Conservation (phyloP, 2,329 filamentous ascomycete species). For the Stagonosporopsis vannaccii region DNA sequence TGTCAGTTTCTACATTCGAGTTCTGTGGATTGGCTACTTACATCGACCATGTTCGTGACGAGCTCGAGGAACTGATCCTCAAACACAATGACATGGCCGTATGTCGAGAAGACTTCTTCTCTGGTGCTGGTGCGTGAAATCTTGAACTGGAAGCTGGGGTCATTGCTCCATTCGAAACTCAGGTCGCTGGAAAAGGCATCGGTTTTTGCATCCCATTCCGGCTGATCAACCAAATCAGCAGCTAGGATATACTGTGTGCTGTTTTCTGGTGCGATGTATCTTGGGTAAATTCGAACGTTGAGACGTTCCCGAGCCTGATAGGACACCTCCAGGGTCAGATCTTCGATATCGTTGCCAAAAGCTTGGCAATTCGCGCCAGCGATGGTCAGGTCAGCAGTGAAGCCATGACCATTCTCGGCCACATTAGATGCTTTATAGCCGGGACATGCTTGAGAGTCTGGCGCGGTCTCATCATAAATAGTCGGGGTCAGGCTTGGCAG, state of each 20-base stretch:
- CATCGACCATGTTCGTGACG: constrained; percentile 49
- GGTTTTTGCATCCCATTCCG: constrained; percentile 25
- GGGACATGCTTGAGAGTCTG: constrained; percentile 58
- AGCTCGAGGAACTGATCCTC: constrained; percentile 71
- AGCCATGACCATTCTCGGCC: constrained; percentile 55
- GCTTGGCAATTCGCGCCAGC: constrained; percentile 68
- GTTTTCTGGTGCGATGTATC: constrained; percentile 21
- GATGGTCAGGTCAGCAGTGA: constrained; percentile 68
- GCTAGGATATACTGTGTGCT: constrained; percentile 22
- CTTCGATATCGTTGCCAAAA: constrained; percentile 63
- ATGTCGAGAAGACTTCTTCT: constrained; percentile 71
- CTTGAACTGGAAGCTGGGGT: constrained; percentile 69
- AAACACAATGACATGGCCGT: constrained; percentile 72
- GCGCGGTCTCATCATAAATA: constrained; percentile 22
- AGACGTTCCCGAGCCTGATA: constrained; percentile 57
- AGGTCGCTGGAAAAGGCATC: constrained; percentile 21
- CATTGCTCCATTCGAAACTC: constrained; percentile 37
- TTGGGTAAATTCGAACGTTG: constrained; percentile 27
- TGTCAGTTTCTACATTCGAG: constrained; percentile 47
- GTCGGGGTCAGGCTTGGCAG: constrained; percentile 25
- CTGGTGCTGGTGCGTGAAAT: constrained; percentile 62
- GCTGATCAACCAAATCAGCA: constrained; percentile 18
- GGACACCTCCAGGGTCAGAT: constrained; percentile 62
- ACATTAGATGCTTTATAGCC: constrained; percentile 72
- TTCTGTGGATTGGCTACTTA: constrained; percentile 58